Conservation (phyloP, 176 grass and related monocot genomes). For the Triticum timopheevii region DNA sequence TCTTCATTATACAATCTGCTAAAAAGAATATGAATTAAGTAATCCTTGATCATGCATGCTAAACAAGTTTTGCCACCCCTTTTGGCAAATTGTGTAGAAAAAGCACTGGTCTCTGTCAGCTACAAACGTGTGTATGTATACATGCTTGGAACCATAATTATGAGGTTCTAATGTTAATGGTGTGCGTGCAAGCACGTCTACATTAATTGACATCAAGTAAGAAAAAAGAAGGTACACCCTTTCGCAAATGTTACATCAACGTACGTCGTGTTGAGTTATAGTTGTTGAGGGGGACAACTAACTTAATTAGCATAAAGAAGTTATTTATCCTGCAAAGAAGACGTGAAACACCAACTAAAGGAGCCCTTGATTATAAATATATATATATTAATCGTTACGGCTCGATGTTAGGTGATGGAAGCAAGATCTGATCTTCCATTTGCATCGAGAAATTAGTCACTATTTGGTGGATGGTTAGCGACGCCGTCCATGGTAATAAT, state of each 20-base stretch:
- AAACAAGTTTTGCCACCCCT: background rate
- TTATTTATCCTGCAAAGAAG: background rate
- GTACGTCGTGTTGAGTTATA: background rate
- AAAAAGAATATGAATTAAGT: background rate
- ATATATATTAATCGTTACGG: no score
- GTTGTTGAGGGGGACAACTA: background rate
- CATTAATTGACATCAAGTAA: background rate
- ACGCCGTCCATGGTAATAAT: background rate
- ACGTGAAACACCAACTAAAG: no score
- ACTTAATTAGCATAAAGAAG: background rate
- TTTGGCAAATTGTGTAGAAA: background rate
- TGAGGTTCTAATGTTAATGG: background rate
- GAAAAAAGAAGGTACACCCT: background rate
- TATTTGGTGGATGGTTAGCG: no score
- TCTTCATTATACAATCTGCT: background rate
- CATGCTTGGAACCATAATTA: background rate
- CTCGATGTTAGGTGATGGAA: background rate
- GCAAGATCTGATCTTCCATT: background rate
- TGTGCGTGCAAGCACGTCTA: background rate
- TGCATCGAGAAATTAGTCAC: background rate
- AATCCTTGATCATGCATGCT: background rate
- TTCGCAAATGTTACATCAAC: background rate
- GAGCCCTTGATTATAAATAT: no score
- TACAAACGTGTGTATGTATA: background rate
- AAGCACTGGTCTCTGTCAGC: background rate